A percentile compares a stretch with the other conserved stretches of the same genome.
Conservation (phyloP, 768 basidiomycete species). For the Kwoniella mangroviensis region DNA sequence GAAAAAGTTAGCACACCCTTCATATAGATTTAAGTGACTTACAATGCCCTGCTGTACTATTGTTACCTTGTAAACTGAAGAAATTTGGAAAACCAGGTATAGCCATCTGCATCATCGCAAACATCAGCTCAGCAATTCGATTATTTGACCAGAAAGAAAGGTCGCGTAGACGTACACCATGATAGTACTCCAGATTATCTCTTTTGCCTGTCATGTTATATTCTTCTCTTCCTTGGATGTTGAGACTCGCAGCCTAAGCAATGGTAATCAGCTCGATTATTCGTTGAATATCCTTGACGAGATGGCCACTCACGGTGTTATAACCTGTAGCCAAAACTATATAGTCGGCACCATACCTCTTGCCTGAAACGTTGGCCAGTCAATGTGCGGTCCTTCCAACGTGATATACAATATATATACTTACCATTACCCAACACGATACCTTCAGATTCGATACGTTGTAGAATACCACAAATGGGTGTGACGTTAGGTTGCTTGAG, state of each 20-base stretch:
- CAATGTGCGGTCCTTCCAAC: no score
- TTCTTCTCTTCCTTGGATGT: neutral
- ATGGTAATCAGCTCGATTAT: no score
- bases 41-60: constrained; percentile 6
- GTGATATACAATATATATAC: no score
- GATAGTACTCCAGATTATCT: constrained; percentile 1
- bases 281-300: no score
- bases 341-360: neutral
- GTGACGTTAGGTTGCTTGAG: no score
- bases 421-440: no score
- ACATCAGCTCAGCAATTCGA: no score
- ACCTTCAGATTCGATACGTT: no score
- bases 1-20: neutral
- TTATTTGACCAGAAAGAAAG: no score
- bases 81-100: constrained; percentile 4
- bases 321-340: constrained; percentile 1
- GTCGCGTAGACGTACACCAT: neutral
- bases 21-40: neutral
- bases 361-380: neutral
- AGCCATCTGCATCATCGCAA: neutral
- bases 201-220: neutral
- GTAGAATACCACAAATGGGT: no score
- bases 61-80: constrained; percentile 10
- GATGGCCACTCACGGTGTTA: neutral
- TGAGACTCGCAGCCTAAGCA: neutral